Evolutionary conservation across 495 filamentous ascomycete genomes (phyloP).

Genomic region (Aspergillus baeticus): DNA sequence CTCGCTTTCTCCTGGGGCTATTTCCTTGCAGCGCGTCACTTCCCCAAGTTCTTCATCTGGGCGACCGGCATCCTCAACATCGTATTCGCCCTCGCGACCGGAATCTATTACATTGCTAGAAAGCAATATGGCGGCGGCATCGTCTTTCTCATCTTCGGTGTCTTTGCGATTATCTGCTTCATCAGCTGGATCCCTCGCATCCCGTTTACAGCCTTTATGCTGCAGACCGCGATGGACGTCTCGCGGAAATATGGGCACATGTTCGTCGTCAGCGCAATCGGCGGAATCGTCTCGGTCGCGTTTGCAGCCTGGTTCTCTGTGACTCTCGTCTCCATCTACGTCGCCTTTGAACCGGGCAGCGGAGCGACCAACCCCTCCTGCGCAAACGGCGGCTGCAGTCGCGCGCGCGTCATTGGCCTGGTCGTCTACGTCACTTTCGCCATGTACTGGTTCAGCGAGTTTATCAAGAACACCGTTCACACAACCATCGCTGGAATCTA

Average conservation of each 20-base stretch:
- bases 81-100: slow-evolving; percentile 64
- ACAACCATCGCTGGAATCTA: slow-evolving; percentile 85
- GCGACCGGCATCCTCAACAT: slow-evolving; percentile 72
- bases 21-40: slow-evolving; percentile 71
- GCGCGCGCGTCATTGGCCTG: slow-evolving; percentile 76
- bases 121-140: slow-evolving; percentile 80
- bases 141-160: slow-evolving; percentile 77
- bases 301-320: slow-evolving; percentile 69
- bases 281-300: slow-evolving; percentile 69
- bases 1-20: slow-evolving; percentile 74
- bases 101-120: slow-evolving; percentile 62
- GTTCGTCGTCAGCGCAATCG: slow-evolving; percentile 78
- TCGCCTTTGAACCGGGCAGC: slow-evolving; percentile 67
- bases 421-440: slow-evolving; percentile 87
- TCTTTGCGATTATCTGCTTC: slow-evolving; percentile 78
- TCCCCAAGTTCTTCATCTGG: slow-evolving; percentile 91
- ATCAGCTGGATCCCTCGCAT: slow-evolving; percentile 84
- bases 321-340: slow-evolving; percentile 66
- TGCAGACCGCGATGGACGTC: slow-evolving; percentile 84
- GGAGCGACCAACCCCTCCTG: slow-evolving; percentile 61
- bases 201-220: slow-evolving; percentile 85
- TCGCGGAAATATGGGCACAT: slow-evolving; percentile 80
- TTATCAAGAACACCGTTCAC: slow-evolving; percentile 90
- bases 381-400: slow-evolving; percentile 62
- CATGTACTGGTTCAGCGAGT: slow-evolving; percentile 88